Base-by-base conservation (phyloP, 352 stramenopile genomes). In the Globisporangium megalacanthum region DNA sequence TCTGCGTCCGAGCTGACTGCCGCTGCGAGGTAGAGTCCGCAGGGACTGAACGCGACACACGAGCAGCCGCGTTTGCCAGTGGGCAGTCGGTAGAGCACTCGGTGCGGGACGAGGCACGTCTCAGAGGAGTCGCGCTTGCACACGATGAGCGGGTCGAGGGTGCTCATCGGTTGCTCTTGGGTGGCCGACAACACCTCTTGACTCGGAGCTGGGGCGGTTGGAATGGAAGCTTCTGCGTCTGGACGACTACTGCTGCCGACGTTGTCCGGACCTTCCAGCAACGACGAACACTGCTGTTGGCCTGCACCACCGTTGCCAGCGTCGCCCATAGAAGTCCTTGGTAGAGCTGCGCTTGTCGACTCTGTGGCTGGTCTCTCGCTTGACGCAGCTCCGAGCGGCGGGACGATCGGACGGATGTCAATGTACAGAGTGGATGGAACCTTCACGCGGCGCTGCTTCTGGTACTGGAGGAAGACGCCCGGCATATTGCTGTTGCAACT, bases 381-480 rank as follows among this genome's bases (percentile, higher is more conserved):
- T 1, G 33, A 44, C 8, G n/a, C n/a, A 6, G 41, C 45, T 22
- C 45, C 47, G 4, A 60, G 20, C 11, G 58, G 52, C n/a, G 52
- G 58, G 14, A 64, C 17, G 33, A 64, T 55, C 4, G 60, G 60
- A 6, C 36, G 50, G 47, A 58, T 41, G 13, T 49, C 35, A 6
- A 64, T 14, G 31, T 49, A 54, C 39, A 66, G 14, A 9, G 53
- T 60, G 20, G 53, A 52, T 17, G 41, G 39, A 14, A 61, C 48
- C 5, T 33, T 11, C 6, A 15, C 48, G 17, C 75, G 65, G 14
- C 54, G 66, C 2, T 73, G 68, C 52, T 82, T 81, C 49, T 88
- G 77, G 42, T 78, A 89, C 51, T 91, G 80, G 3, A 91, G 52
- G 29, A 80, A 89, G 15, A 89, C 77, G 0, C 66, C 46, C 3